Evolutionary conservation across 768 basidiomycete genomes (phyloP).

Genomic region (Termitomyces sp.): DNA sequence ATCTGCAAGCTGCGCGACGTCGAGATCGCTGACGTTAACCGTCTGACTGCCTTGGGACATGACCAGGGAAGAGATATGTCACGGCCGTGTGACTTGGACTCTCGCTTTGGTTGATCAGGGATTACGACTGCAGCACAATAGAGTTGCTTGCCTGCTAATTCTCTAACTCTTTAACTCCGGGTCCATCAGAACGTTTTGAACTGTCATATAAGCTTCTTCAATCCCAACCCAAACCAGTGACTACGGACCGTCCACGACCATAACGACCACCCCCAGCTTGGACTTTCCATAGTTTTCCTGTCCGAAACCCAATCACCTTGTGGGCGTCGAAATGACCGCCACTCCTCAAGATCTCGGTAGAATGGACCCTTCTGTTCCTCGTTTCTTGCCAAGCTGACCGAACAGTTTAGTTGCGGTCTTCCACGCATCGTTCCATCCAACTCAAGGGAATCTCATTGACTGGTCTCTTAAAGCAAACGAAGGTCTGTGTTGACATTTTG

Average conservation of each 20-base stretch:
- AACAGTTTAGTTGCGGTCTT: constrained; percentile 65
- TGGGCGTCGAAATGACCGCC: not conserved
- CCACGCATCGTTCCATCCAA: constrained; percentile 82
- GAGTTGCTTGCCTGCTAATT: not conserved
- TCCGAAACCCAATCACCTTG: not conserved
- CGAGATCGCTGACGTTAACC: constrained; percentile 78
- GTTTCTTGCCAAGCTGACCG: not conserved
- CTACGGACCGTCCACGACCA: not conserved
- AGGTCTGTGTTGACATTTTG: constrained; percentile 32
- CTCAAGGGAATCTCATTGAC: constrained; percentile 73
- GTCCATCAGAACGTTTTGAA: not conserved
- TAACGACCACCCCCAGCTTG: not conserved
- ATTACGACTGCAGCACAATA: not conserved
- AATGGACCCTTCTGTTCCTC: constrained; percentile 1
- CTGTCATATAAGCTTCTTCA: not conserved
- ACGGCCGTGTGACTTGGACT: not conserved
- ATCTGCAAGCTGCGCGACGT: constrained; percentile 80
- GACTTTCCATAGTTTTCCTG: not conserved
- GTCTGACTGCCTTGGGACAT: constrained; percentile 55
- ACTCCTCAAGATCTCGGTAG: constrained; percentile 52
- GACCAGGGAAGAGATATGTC: constrained; percentile 17
- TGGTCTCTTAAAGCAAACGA: constrained; percentile 72
- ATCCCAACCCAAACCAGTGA: not conserved
- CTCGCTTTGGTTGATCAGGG: no score
- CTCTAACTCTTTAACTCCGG: not conserved